Percentiles rank a stretch among this genome's conserved stretches.
Evolutionary conservation across 2,329 filamentous ascomycete species (phyloP).

Genomic region (Pseudocercospora cruenta): DNA sequence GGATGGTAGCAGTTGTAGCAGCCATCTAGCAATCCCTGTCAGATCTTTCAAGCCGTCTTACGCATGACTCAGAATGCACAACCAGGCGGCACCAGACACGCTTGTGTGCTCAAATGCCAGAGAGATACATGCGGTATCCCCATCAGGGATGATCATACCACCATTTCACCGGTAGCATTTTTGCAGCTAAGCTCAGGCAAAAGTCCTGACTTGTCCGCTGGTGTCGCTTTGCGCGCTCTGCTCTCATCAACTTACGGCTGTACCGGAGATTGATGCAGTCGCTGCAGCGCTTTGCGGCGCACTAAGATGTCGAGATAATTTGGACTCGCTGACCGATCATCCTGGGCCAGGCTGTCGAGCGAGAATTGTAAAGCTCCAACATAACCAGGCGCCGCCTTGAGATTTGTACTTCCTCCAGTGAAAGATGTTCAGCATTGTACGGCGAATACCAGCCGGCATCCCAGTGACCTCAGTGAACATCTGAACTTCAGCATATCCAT

Average conservation of each 20-base stretch:
- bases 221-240: background rate
- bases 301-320: background rate
- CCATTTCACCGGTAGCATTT: background rate
- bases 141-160: background rate
- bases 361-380: conserved; percentile 13
- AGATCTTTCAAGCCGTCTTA: background rate
- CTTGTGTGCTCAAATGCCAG: background rate
- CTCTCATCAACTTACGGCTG: background rate
- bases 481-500: conserved; percentile 14
- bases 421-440: conserved; percentile 15
- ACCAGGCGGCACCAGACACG: background rate
- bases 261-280: background rate
- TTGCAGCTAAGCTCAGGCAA: background rate
- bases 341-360: conserved; percentile 6
- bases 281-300: background rate
- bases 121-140: background rate
- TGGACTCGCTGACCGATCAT: background rate
- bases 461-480: conserved; percentile 15
- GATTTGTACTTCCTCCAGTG: conserved; percentile 13
- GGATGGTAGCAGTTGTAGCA: background rate
- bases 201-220: background rate
- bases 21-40: background rate
- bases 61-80: background rate
- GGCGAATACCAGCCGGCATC: conserved; percentile 12
- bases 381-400: conserved; percentile 9